These are phyloP conservation scores for Lolium multiflorum DNA, from an alignment of 176 grass and related monocot genomes.

Conservation along the genomic window DNA sequence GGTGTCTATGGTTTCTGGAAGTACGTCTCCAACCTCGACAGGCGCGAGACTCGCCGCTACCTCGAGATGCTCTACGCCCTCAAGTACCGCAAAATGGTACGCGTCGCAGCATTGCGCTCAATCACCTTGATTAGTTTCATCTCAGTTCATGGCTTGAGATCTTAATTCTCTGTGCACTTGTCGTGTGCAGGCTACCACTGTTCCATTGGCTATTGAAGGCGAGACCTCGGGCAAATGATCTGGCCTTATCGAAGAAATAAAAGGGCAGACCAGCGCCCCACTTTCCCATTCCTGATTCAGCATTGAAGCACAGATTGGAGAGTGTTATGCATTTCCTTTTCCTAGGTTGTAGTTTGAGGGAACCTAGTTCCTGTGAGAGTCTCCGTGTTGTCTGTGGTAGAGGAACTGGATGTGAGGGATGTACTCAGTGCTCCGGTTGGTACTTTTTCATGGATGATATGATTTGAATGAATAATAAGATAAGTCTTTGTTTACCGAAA, in stretches of 20 bases:
- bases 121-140: not conserved
- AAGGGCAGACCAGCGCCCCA: not conserved
- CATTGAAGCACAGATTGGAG: constrained; percentile 20
- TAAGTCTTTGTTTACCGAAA: not conserved
- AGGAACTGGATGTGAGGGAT: not conserved
- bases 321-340: constrained; percentile 10
- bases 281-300: constrained; percentile 22
- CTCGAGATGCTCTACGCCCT: constrained; percentile 86
- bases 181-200: constrained; percentile 60
- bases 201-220: constrained; percentile 74
- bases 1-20: constrained; percentile 88
- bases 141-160: not conserved
- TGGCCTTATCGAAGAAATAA: constrained; percentile 23
- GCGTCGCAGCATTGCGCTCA: not conserved
- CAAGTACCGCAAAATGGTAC: constrained; percentile 78
- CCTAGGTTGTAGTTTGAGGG: not conserved
- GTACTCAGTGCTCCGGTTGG: not conserved
- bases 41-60: constrained; percentile 79
- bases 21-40: constrained; percentile 80
- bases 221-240: constrained; percentile 50
- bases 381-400: not conserved
- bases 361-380: constrained; percentile 9
- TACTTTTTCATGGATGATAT: not conserved
- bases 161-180: not conserved
- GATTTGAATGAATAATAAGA: constrained; percentile 33